phyloP scores from a whole-genome alignment of 805 yeast genomes.

The Scheffersomyces amazonensis region DNA sequence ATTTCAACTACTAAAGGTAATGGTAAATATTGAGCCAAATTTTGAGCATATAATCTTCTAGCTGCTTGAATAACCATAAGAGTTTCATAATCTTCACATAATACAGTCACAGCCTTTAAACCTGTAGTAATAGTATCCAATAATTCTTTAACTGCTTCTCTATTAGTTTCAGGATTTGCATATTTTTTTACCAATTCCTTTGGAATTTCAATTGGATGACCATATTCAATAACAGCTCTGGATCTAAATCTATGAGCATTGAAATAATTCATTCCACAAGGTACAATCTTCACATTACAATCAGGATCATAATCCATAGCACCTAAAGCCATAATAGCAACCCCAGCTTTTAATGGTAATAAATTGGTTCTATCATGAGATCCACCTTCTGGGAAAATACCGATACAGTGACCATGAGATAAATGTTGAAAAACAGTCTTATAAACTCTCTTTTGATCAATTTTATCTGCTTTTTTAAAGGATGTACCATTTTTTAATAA shows the following conservation, averaged over 20 bases:
- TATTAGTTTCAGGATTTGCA: constrained; percentile 58
- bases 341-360: constrained; percentile 94
- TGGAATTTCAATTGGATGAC: constrained; percentile 72
- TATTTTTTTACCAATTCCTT: constrained; percentile 61
- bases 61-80: constrained; percentile 89
- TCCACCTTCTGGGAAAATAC: constrained; percentile 98
- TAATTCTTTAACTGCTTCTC: constrained; percentile 71
- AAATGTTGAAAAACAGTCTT: constrained; percentile 81
- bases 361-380: constrained; percentile 93
- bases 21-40: constrained; percentile 68
- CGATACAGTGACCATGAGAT: constrained; percentile 76
- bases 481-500: constrained; percentile 50
- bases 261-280: constrained; percentile 97
- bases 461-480: constrained; percentile 74
- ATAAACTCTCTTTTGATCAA: constrained; percentile 84
- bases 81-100: constrained; percentile 86
- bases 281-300: constrained; percentile 81
- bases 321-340: constrained; percentile 96
- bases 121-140: constrained; percentile 71
- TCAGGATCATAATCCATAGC: constrained; percentile 78
- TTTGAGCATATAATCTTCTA: constrained; percentile 80
- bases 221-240: constrained; percentile 93
- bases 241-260: constrained; percentile 94
- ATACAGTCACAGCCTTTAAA: constrained; percentile 79
- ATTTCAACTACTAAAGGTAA: constrained; percentile 83